Conservation (phyloP, 2,329 filamentous ascomycete species). For the Ceratocystis destructans region DNA sequence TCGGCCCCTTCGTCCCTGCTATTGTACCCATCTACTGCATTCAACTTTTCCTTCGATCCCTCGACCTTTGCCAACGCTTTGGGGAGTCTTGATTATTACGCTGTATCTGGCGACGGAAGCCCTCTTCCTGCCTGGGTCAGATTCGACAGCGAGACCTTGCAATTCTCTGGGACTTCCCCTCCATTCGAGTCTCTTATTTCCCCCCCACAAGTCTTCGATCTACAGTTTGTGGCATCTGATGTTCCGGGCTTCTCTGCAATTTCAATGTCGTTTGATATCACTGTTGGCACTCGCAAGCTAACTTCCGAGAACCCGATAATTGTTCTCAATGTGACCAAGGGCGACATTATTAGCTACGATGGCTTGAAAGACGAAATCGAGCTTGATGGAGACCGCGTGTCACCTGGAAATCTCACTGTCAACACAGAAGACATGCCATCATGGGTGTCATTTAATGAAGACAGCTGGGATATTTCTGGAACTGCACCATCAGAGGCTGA, state of each 20-base stretch:
- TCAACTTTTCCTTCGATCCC: conserved; percentile 39
- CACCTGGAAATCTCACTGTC: conserved; percentile 38
- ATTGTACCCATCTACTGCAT: conserved; percentile 38
- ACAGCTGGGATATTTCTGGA: conserved; percentile 49
- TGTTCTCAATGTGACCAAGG: conserved; percentile 42
- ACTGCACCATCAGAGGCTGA: conserved; percentile 45
- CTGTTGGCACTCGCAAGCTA: conserved; percentile 57
- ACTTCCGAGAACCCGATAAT: conserved; percentile 46
- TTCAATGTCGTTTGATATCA: conserved; percentile 52
- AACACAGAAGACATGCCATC: conserved; percentile 40
- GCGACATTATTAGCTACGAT: conserved; percentile 37
- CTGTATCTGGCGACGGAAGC: conserved; percentile 61
- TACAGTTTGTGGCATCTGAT: conserved; percentile 66
- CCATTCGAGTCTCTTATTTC: conserved; percentile 47
- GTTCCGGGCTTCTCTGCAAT: conserved; percentile 61
- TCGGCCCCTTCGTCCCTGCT: conserved; percentile 48
- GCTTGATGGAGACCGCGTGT: conserved; percentile 42
- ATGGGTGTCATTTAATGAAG: conserved; percentile 56
- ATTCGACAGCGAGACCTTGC: conserved; percentile 52
- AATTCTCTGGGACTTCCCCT: conserved; percentile 60
- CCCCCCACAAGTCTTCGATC: conserved; percentile 56
- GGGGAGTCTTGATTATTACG: conserved; percentile 55
- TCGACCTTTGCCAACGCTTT: conserved; percentile 49
- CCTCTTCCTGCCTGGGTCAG: conserved; percentile 72
- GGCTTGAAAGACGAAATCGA: conserved; percentile 38